These are phyloP conservation scores for Heliamphora exappendiculata DNA, from an alignment of 148 eudicot species.

Conservation along the genomic window DNA sequence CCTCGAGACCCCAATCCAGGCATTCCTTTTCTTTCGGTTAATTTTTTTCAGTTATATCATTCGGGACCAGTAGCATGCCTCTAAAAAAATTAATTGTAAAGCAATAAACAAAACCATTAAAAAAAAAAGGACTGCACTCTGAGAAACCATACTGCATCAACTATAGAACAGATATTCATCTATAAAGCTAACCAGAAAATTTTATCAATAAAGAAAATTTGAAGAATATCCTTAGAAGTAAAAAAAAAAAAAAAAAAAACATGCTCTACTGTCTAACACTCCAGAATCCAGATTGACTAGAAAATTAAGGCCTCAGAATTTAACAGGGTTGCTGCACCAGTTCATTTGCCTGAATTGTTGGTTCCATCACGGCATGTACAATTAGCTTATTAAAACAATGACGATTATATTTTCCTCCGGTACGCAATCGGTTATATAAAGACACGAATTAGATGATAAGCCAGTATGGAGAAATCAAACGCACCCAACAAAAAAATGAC, in stretches of 20 bases:
- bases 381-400: neutral
- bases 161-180: neutral
- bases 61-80: too few species aligned
- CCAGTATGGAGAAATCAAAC: neutral
- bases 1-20: too few species aligned
- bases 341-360: neutral
- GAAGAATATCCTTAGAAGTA: neutral
- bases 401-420: neutral
- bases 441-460: neutral
- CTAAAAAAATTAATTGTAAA: neutral
- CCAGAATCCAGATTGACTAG: neutral
- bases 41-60: too few species aligned
- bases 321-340: neutral
- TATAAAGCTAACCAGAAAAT: neutral
- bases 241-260: too few species aligned
- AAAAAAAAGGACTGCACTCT: neutral
- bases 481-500: too few species aligned
- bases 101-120: neutral
- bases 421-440: neutral
- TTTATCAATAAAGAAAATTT: neutral
- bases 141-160: neutral
- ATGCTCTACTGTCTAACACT: neutral
- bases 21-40: too few species aligned
- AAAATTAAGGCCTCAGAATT: neutral
- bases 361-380: neutral